Conservation (phyloP, 2,329 filamentous ascomycete species). For the Pseudocercospora macadamiae region DNA sequence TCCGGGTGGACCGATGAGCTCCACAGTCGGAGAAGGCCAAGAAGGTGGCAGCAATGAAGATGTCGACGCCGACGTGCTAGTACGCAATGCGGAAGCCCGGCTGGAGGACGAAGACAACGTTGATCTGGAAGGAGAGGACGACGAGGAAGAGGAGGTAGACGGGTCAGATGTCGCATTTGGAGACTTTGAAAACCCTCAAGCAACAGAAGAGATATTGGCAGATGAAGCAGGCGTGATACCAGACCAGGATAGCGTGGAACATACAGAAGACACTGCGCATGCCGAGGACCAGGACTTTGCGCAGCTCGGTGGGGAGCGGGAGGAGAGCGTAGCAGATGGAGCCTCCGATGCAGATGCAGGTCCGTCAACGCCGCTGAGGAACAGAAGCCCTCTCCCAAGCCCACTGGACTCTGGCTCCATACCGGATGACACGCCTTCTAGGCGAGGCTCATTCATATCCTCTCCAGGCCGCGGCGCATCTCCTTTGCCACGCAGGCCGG, state of each 20-base stretch:
- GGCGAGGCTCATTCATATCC: slow-evolving; percentile 64
- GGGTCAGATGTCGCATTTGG: slow-evolving; percentile 18
- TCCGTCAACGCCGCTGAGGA: slow-evolving; percentile 27
- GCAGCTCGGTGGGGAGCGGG: slow-evolving; percentile 23
- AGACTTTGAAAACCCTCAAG: slow-evolving; percentile 21
- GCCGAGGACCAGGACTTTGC: slow-evolving; percentile 29
- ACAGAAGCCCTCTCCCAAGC: slow-evolving; percentile 56
- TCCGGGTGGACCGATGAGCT: slow-evolving; percentile 65
- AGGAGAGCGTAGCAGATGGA: slow-evolving; percentile 12
- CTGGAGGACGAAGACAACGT: slow-evolving; percentile 33
- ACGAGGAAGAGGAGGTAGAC: slow-evolving; percentile 1
- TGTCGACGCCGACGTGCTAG: slow-evolving; percentile 44
- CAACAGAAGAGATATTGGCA: slow-evolving; percentile 15
- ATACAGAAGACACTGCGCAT: slow-evolving; percentile 19
- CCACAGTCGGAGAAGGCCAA: slow-evolving; percentile 64
- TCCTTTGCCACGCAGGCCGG: slow-evolving; percentile 61
- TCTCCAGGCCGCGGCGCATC: slow-evolving; percentile 75
- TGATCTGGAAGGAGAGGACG: slow-evolving; percentile 10
- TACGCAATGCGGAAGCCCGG: slow-evolving; percentile 29
- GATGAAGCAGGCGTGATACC: slow-evolving; percentile 22
- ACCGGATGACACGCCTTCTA: slow-evolving; percentile 81
- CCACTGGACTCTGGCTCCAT: slow-evolving; percentile 72
- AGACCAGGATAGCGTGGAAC: slow-evolving; percentile 6
- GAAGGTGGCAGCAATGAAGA: slow-evolving; percentile 62
- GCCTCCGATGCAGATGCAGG: slow-evolving; percentile 26